phyloP scores from a whole-genome alignment of 2,329 filamentous ascomycete genomes.

The Passalora sequoiae region DNA sequence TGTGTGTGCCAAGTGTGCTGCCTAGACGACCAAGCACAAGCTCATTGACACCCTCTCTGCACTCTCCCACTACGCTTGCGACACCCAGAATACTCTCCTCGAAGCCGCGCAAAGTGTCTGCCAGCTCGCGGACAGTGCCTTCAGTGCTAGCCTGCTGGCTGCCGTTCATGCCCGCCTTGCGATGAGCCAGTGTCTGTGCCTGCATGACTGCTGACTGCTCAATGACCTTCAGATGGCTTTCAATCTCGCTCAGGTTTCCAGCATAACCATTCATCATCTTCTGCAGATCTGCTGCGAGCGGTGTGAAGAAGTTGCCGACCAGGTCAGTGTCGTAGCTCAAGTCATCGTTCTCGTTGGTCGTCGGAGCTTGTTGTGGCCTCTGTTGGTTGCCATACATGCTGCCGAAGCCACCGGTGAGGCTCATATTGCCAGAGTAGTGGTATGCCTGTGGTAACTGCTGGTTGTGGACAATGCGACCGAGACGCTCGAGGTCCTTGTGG shows the following conservation, averaged over 20 bases:
- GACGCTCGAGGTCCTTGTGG: constrained; percentile 63
- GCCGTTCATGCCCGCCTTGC: constrained; percentile 22
- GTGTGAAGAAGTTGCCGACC: constrained; percentile 43
- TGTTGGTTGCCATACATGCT: too few species aligned
- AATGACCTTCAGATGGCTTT: constrained; percentile 46
- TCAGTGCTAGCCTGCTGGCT: constrained; percentile 17
- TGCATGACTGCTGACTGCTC: constrained; percentile 42
- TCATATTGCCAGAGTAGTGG: constrained; percentile 41
- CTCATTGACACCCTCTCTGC: constrained; percentile 45
- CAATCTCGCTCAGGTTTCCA: constrained; percentile 44
- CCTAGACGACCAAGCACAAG: constrained; percentile 32
- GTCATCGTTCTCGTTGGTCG: constrained; percentile 13
- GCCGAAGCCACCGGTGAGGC: constrained; percentile 17
- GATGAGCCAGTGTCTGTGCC: constrained; percentile 38
- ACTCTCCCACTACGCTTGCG: constrained; percentile 44
- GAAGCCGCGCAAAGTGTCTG: constrained; percentile 44
- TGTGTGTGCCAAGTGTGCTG: not conserved
- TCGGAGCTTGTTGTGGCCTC: constrained; percentile 15
- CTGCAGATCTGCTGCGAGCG: constrained; percentile 38
- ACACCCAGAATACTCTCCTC: constrained; percentile 47
- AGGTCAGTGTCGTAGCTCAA: constrained; percentile 41
- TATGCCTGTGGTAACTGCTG: constrained; percentile 64
- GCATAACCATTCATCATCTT: constrained; percentile 39
- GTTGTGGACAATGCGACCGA: constrained; percentile 69
- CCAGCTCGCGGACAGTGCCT: constrained; percentile 41